Evolutionary conservation across 345 rosid genomes (phyloP).

Genomic region (Brassica nigra): DNA sequence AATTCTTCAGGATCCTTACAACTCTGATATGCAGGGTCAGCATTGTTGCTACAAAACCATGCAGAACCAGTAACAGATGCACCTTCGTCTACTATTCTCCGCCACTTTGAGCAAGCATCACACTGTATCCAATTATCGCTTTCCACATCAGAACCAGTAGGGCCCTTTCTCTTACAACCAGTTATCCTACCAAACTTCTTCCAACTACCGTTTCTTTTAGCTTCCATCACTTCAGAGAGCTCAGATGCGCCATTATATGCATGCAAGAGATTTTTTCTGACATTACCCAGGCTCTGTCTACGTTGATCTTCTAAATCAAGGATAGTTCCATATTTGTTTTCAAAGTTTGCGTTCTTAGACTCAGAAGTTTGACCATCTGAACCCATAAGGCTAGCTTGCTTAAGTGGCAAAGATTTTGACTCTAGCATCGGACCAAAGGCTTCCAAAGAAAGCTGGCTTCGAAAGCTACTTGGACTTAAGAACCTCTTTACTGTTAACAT

Average conservation of each 20-base stretch:
- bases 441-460: conserved; percentile 50
- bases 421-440: conserved; percentile 37
- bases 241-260: conserved; percentile 48
- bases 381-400: conserved; percentile 57
- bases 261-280: conserved; percentile 63
- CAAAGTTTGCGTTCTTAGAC: conserved; percentile 38
- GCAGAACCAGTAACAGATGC: conserved; percentile 54
- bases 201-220: conserved; percentile 39
- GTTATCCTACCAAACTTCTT: conserved; percentile 41
- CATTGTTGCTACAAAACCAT: conserved; percentile 97
- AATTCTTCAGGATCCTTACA: conserved; percentile 78
- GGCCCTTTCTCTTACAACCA: conserved; percentile 42
- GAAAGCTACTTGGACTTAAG: conserved; percentile 44
- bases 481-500: conserved; percentile 48
- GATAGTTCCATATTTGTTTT: conserved; percentile 33
- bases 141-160: conserved; percentile 37
- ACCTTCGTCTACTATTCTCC: conserved; percentile 56
- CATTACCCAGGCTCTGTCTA: conserved; percentile 53
- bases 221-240: conserved; percentile 38
- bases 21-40: conserved; percentile 61
- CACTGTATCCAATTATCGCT: conserved; percentile 92
- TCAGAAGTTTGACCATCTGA: conserved; percentile 45
- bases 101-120: conserved; percentile 92
- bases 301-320: conserved; percentile 48
- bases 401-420: conserved; percentile 45